Percentiles rank a stretch among this genome's conserved stretches.
These are phyloP conservation scores for Lecanicillium sp. DNA, from an alignment of 2,329 filamentous ascomycete species.

Conservation along the genomic window DNA sequence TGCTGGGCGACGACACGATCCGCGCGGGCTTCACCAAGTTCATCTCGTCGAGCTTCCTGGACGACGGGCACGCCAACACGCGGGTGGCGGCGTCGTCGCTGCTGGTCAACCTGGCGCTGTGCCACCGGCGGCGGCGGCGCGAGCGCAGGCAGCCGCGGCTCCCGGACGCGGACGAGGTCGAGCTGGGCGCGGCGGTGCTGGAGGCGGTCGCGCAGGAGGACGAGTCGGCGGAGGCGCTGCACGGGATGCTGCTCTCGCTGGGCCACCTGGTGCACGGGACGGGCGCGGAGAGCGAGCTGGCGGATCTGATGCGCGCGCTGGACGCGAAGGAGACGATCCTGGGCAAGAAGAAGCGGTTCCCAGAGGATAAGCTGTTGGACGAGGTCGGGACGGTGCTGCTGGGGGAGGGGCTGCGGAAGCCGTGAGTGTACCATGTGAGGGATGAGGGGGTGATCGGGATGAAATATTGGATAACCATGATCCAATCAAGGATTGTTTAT, in stretches of 20 bases:
- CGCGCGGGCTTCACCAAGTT: conserved; percentile 59
- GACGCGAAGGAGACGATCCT: conserved; percentile 63
- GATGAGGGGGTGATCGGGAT: no score
- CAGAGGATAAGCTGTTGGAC: conserved; percentile 49
- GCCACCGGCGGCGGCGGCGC: conserved; percentile 60
- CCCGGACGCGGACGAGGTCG: conserved; percentile 66
- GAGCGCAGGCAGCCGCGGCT: conserved; percentile 53
- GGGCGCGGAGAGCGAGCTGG: conserved; percentile 65
- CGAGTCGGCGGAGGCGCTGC: conserved; percentile 63
- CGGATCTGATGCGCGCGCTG: conserved; percentile 71
- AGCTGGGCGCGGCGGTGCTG: conserved; percentile 72
- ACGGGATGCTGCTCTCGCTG: conserved; percentile 69
- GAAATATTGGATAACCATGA: no score
- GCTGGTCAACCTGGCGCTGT: conserved; percentile 72
- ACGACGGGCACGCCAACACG: conserved; percentile 65
- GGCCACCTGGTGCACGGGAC: conserved; percentile 71
- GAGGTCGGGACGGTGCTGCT: conserved; percentile 49
- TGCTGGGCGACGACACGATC: conserved; percentile 48
- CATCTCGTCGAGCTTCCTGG: conserved; percentile 71
- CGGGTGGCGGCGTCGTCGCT: conserved; percentile 78
- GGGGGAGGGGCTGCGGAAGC: conserved; percentile 41
- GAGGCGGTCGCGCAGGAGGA: conserved; percentile 62
- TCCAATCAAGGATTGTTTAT: no score
- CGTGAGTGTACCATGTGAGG: conserved; percentile 19
- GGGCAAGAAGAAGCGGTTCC: conserved; percentile 51